A percentile compares a stretch with the other conserved stretches of the same genome.
Conservation (phyloP, 208 protist genomes). For the Porcisia deanei region DNA sequence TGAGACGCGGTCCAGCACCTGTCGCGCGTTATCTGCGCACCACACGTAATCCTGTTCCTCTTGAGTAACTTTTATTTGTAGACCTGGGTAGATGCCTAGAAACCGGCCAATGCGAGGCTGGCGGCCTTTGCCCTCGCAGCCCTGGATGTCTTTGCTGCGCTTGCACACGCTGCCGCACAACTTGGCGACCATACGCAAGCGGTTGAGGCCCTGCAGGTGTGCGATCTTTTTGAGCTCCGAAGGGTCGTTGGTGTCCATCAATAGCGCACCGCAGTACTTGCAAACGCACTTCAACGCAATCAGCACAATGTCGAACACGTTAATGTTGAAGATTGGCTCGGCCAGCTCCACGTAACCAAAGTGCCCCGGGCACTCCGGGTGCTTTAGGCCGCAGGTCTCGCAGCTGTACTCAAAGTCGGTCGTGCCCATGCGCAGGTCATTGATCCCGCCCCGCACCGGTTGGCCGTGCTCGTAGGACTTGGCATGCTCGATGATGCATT, state of each 20-base stretch:
- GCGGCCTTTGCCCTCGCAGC: constrained; percentile 82
- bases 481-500: constrained; percentile 77
- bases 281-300: constrained; percentile 98
- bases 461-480: constrained; percentile 86
- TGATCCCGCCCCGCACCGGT: constrained; percentile 83
- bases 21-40: constrained; percentile 74
- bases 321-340: constrained; percentile 98
- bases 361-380: constrained; percentile 96
- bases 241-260: constrained; percentile 66
- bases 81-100: constrained; percentile 68
- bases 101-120: constrained; percentile 82
- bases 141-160: constrained; percentile 30
- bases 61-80: constrained; percentile 69
- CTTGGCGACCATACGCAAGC: constrained; percentile 78
- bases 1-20: constrained; percentile 76
- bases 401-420: constrained; percentile 87
- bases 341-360: constrained; percentile 99
- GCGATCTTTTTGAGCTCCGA: constrained; percentile 53
- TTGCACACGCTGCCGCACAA: constrained; percentile 71
- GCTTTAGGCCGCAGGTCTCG: constrained; percentile 79
- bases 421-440: constrained; percentile 89
- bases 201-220: constrained; percentile 60
- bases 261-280: constrained; percentile 94
- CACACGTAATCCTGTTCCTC: constrained; percentile 76
- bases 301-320: constrained; percentile 95